phyloP scores from a whole-genome alignment of 148 eudicot species.

The Hydrangea macrophylla region DNA sequence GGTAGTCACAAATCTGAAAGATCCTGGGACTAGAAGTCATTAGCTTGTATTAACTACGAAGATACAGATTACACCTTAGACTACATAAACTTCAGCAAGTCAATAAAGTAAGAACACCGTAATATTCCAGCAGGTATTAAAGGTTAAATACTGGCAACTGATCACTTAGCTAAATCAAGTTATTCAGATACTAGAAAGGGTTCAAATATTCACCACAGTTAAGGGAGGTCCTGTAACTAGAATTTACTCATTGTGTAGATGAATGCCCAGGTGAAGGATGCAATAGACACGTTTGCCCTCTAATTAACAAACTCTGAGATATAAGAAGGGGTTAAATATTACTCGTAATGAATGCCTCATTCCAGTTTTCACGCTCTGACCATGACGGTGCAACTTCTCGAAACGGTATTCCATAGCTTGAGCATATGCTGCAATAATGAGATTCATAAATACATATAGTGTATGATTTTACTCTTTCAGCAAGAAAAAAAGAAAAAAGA shows the following conservation, averaged over 20 bases:
- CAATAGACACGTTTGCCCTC: background rate
- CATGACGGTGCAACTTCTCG: conserved; percentile 89
- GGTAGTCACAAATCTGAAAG: background rate
- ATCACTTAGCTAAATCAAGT: background rate
- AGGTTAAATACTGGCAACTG: background rate
- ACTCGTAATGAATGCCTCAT: conserved; percentile 94
- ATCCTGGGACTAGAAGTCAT: background rate
- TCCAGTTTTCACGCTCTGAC: conserved; percentile 69
- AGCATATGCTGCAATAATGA: conserved; percentile 55
- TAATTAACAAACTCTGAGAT: conserved; percentile 2
- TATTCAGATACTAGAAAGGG: background rate
- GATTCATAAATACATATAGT: conserved; percentile 3
- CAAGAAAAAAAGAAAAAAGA: too few relatives aligned
- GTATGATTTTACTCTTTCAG: background rate
- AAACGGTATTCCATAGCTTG: conserved; percentile 59
- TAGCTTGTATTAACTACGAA: background rate
- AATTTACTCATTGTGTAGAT: background rate
- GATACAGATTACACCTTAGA: background rate
- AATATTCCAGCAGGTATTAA: background rate
- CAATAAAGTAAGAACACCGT: background rate
- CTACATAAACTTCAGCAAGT: background rate
- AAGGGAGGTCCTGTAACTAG: background rate
- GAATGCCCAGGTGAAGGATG: background rate
- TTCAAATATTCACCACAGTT: background rate
- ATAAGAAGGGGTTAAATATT: conserved; percentile 13